Evolutionary conservation across 1,284 basidiomycete species (phyloP).

Genomic region (Phenoliferia sp.): DNA sequence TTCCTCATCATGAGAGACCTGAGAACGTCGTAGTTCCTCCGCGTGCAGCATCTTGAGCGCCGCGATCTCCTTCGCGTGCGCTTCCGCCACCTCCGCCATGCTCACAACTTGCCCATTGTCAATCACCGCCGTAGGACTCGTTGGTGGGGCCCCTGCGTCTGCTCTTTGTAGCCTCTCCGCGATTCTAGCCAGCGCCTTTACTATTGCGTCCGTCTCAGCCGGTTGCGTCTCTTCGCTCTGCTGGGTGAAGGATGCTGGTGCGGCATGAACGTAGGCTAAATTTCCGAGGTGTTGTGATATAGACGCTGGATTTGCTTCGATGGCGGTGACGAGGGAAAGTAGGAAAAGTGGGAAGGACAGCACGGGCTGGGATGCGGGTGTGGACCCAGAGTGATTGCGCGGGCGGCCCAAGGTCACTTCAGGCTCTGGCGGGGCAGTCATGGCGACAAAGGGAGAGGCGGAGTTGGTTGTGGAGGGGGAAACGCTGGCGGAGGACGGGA

Average conservation of each 20-base stretch:
- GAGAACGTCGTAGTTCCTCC: constrained; percentile 26
- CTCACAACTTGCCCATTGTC: constrained; percentile 12
- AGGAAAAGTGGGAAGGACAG: constrained; percentile 34
- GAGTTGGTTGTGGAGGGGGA: no score
- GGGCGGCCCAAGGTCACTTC: no score
- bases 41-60: constrained; percentile 31
- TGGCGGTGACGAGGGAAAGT: constrained; percentile 36
- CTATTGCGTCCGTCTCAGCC: constrained; percentile 30
- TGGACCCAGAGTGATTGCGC: no score
- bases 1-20: constrained; percentile 31
- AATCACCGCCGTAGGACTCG: not conserved
- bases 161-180: constrained; percentile 14
- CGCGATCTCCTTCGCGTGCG: constrained; percentile 25
- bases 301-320: constrained; percentile 34
- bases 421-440: no score
- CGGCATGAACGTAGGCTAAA: constrained; percentile 21
- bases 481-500: no score
- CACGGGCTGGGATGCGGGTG: constrained; percentile 11
- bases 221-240: constrained; percentile 17
- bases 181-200: constrained; percentile 16
- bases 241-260: constrained; percentile 18
- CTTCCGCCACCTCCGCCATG: constrained; percentile 21
- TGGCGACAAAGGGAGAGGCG: no score
- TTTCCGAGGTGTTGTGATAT: constrained; percentile 26
- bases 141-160: not conserved